Conservation (phyloP, 208 protist genomes). For the Vickermania spadyakhi region DNA sequence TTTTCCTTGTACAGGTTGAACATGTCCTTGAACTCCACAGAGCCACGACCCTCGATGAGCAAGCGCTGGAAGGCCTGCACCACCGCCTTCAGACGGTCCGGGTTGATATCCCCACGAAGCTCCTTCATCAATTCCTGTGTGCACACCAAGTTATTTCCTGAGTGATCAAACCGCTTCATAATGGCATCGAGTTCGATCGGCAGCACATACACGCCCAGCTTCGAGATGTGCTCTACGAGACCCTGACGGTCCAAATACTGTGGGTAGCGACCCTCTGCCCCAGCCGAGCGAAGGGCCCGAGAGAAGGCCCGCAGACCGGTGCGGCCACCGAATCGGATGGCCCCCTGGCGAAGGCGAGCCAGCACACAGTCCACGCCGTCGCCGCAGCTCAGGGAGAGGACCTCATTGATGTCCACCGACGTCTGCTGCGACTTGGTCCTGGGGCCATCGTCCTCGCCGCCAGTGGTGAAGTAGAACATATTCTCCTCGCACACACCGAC, state of each 20-base stretch:
- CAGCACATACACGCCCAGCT: constrained; percentile 44
- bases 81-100: constrained; percentile 41
- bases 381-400: constrained; percentile 30
- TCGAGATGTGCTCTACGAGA: constrained; percentile 21
- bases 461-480: constrained; percentile 35
- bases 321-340: constrained; percentile 49
- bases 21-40: constrained; percentile 71
- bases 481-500: constrained; percentile 52
- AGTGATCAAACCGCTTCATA: constrained; percentile 60
- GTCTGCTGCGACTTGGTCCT: constrained; percentile 7
- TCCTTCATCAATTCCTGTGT: constrained; percentile 70
- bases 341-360: constrained; percentile 52
- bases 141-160: constrained; percentile 59
- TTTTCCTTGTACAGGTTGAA: constrained; percentile 57
- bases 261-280: constrained; percentile 41
- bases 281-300: constrained; percentile 56
- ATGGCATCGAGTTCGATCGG: constrained; percentile 66
- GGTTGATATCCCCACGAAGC: constrained; percentile 68
- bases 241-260: constrained; percentile 31
- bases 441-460: not conserved
- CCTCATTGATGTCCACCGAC: constrained; percentile 3
- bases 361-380: constrained; percentile 30
- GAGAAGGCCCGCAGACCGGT: constrained; percentile 66
- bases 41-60: constrained; percentile 62
- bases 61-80: constrained; percentile 62